Conservation (phyloP, 345 rosid species). For the Camelina laxa region DNA sequence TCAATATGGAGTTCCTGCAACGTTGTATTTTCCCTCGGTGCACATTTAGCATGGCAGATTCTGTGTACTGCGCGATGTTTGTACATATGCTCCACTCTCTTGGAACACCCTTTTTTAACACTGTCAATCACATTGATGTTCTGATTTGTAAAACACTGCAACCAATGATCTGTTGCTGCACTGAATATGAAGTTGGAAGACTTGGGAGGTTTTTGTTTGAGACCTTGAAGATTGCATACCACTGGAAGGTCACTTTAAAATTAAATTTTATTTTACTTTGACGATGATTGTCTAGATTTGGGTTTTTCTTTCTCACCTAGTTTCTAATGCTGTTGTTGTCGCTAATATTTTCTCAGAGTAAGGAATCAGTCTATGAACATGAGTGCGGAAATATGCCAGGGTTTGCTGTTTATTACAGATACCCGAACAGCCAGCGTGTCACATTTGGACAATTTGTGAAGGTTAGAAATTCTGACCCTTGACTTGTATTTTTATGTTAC, state of each 20-base stretch:
- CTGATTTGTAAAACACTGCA: conserved; percentile 95
- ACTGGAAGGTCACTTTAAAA: conserved; percentile 79
- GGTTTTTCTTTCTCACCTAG: conserved; percentile 13
- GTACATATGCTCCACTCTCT: conserved; percentile 96
- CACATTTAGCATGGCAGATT: conserved; percentile 99
- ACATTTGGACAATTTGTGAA: conserved; percentile 97
- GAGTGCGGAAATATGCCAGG: conserved; percentile 99
- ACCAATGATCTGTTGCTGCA: conserved; percentile 99
- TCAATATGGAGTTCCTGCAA: conserved; percentile 99
- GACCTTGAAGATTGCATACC: conserved; percentile 93
- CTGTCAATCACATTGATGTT: conserved; percentile 98
- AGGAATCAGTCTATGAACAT: conserved; percentile 90
- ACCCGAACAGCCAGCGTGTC: conserved; percentile 96
- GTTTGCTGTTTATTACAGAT: conserved; percentile 97
- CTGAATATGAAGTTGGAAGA: conserved; percentile 97
- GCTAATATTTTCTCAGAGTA: conserved; percentile 63
- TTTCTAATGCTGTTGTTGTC: conserved; percentile 34
- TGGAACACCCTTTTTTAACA: conserved; percentile 97
- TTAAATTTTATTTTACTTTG: not conserved
- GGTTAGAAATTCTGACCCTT: conserved; percentile 55
- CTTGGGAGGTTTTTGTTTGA: conserved; percentile 93
- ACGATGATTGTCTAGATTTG: not conserved
- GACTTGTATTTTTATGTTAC: conserved; percentile 7
- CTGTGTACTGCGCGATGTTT: conserved; percentile 98
- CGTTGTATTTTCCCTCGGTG: conserved; percentile 99